Conservation (phyloP, 345 rosid genomes). For the Pseudoturritis turrita region DNA sequence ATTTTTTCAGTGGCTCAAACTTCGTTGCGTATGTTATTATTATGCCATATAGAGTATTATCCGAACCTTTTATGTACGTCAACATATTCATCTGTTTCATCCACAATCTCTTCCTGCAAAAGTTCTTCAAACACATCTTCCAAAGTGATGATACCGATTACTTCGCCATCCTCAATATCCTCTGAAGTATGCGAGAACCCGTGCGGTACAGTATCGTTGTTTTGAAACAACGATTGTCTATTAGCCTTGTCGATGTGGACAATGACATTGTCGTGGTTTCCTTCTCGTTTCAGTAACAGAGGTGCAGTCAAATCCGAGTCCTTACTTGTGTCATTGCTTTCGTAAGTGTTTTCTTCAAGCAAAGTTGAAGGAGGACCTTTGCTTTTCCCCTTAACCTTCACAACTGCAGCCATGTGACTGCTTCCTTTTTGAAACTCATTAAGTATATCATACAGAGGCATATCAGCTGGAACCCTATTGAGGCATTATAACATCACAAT, state of each 20-base stretch:
- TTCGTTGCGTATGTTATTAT: background rate
- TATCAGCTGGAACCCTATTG: slow-evolving; percentile 89
- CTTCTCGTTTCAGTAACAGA: slow-evolving; percentile 53
- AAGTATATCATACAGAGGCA: slow-evolving; percentile 93
- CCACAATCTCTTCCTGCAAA: slow-evolving; percentile 95
- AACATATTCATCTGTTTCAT: slow-evolving; percentile 96
- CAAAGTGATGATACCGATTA: slow-evolving; percentile 89
- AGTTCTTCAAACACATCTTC: slow-evolving; percentile 99
- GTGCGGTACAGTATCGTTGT: slow-evolving; percentile 36
- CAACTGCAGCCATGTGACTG: slow-evolving; percentile 99
- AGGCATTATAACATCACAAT: background rate
- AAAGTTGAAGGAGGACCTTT: slow-evolving; percentile 38
- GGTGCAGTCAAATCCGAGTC: slow-evolving; percentile 59
- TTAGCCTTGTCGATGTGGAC: slow-evolving; percentile 60
- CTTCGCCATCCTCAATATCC: slow-evolving; percentile 91
- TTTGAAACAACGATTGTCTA: slow-evolving; percentile 30
- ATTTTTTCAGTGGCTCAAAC: background rate
- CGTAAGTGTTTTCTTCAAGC: slow-evolving; percentile 48
- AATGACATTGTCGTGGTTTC: slow-evolving; percentile 50
- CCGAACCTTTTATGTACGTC: slow-evolving; percentile 90
- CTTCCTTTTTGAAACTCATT: slow-evolving; percentile 99
- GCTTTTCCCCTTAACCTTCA: slow-evolving; percentile 64
- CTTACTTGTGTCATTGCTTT: slow-evolving; percentile 25
- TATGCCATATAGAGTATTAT: background rate
- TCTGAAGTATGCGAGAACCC: slow-evolving; percentile 44